Evolutionary conservation across 306 rosid genomes (phyloP).

Genomic region (Prunus salicina): DNA sequence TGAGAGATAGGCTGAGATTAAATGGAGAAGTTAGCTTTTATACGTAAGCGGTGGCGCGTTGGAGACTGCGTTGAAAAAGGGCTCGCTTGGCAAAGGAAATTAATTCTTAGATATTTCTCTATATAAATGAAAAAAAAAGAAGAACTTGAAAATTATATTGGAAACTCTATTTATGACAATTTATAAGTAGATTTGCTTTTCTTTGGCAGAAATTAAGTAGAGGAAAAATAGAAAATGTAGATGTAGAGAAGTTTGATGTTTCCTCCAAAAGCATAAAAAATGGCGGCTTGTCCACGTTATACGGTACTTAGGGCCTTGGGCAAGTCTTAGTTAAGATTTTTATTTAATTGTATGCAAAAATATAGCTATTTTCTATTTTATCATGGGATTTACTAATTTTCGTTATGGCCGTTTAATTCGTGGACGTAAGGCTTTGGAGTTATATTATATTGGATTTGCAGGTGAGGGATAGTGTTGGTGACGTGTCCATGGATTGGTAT

Average conservation of each 20-base stretch:
- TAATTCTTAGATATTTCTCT: neutral
- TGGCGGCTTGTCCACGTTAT: neutral
- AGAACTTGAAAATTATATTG: neutral
- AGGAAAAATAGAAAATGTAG: neutral
- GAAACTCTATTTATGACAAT: neutral
- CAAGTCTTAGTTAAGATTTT: neutral
- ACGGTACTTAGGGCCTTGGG: neutral
- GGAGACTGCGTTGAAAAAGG: neutral
- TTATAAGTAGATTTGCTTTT: neutral
- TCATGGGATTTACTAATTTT: no score
- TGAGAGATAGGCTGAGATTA: neutral
- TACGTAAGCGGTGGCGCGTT: neutral
- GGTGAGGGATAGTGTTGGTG: constrained; percentile 10
- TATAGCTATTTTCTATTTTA: neutral
- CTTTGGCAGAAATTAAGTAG: no score
- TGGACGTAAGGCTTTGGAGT: neutral
- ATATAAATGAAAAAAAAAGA: neutral
- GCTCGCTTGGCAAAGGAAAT: constrained; percentile 1
- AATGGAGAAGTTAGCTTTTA: neutral
- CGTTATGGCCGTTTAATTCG: neutral
- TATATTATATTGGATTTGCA: neutral
- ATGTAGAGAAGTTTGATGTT: neutral
- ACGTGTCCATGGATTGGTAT: neutral
- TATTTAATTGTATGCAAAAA: neutral
- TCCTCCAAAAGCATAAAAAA: neutral